Percentiles rank a stretch among this genome's conserved stretches.
Evolutionary conservation across 2,329 filamentous ascomycete species (phyloP).

Genomic region (Stagonosporopsis vannaccii): DNA sequence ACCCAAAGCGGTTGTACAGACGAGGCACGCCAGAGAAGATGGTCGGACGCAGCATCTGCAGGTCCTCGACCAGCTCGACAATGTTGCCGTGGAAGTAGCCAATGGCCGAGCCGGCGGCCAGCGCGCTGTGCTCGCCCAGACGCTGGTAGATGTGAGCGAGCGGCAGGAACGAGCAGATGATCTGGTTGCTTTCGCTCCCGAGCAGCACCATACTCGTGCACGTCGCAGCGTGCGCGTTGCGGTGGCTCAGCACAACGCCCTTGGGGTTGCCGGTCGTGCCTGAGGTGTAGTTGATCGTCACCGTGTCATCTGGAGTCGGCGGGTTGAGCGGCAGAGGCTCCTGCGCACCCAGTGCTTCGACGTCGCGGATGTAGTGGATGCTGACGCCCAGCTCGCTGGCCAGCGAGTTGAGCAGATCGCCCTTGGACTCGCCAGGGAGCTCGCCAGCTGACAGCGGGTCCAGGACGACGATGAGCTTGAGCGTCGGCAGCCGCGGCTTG

Average conservation of each 20-base stretch:
- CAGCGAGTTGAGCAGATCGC: constrained; percentile 75
- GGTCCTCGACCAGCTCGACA: constrained; percentile 82
- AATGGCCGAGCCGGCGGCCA: constrained; percentile 76
- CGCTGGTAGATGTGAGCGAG: constrained; percentile 94
- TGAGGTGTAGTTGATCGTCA: constrained; percentile 92
- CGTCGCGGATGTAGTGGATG: constrained; percentile 79
- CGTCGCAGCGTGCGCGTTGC: constrained; percentile 77
- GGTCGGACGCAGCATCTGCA: constrained; percentile 86
- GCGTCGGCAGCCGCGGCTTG: constrained; percentile 73
- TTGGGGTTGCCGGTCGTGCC: constrained; percentile 85
- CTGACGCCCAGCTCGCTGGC: constrained; percentile 76
- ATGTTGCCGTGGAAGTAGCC: constrained; percentile 97
- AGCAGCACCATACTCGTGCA: constrained; percentile 65
- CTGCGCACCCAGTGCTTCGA: constrained; percentile 80
- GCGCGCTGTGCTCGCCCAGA: constrained; percentile 76
- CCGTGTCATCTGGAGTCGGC: constrained; percentile 75
- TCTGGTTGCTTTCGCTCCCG: constrained; percentile 64
- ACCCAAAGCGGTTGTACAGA: constrained; percentile 88
- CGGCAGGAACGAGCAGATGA: constrained; percentile 86
- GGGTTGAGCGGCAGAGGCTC: constrained; percentile 74
- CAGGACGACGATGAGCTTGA: constrained; percentile 88
- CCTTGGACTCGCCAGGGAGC: constrained; percentile 77
- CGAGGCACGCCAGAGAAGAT: constrained; percentile 88
- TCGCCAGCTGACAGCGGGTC: constrained; percentile 86
- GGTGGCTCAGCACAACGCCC: constrained; percentile 83